Evolutionary conservation across 164 flowering plant genomes (phyloP), one percentile per base, ranked within the genome.

Genomic region (Nymphaea thermarum): DNA sequence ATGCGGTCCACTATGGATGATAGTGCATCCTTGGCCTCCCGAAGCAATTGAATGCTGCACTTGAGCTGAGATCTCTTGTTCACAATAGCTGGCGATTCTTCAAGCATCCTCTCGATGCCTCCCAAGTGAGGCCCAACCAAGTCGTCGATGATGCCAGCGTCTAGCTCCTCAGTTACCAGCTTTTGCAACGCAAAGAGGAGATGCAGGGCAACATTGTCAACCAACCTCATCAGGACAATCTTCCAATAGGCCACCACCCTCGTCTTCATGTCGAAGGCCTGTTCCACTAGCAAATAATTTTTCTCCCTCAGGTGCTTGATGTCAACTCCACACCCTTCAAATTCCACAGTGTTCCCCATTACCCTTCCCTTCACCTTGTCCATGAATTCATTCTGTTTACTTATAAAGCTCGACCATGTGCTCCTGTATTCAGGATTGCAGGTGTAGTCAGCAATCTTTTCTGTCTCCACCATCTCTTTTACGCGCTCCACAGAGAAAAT

Each of bases 211-310:
- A 75, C 10, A 5, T 36, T 53, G 53, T 80, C 82, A 1, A 75
- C 80, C 66, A 80, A 8, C 67, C 82, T 73, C 43, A 53, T 43
- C 4, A 75, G 15, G 5, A 80, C 80, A 4, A 80, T 65, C 73
- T 69, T 75, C 82, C 82, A 80, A 42, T 80, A 77, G 2, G 77
- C 77, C 3, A 62, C 60, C 43, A 69, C 63, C 42, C 77, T 67
- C 79, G 75, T 77, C 62, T 75, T 77, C 79, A 81, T 45, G 66
- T 81, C 84, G 12, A 79, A 75, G 2, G 82, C 84, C 10, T 75
- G 71, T 6, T 63, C 60, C 4, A 74, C 44, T 16, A 62, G 65
- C 25, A 68, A 15, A 57, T 45, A 42, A 7, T 43, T 15, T 10
- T 72, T 11, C 5, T 64, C 6, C 61, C 68, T 64, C 43, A 81